Conservation (phyloP, 1,139 yeast species). For the Zygoascus meyerae region DNA sequence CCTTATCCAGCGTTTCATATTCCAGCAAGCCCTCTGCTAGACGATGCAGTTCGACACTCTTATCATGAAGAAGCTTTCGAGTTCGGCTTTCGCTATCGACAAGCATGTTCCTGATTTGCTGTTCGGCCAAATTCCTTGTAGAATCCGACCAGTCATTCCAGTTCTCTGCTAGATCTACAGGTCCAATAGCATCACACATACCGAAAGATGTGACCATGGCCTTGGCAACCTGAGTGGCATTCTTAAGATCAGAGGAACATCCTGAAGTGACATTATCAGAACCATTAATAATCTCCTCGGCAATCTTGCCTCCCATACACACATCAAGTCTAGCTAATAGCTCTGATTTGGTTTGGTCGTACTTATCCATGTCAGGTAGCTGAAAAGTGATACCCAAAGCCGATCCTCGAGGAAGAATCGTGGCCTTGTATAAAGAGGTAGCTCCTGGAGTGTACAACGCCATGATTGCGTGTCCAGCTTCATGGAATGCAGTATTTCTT, state of each 20-base stretch:
- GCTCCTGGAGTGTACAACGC: constrained; percentile 96
- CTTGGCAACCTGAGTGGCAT: constrained; percentile 88
- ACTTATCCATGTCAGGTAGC: constrained; percentile 97
- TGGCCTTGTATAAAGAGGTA: constrained; percentile 91
- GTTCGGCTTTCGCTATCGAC: constrained; percentile 77
- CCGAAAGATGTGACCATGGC: constrained; percentile 97
- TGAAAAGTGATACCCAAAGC: constrained; percentile 97
- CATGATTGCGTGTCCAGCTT: constrained; percentile 98
- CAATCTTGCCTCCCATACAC: constrained; percentile 98
- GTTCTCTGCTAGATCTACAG: constrained; percentile 72
- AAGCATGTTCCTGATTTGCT: constrained; percentile 74
- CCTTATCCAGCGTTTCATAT: constrained; percentile 88
- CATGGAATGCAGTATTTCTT: constrained; percentile 93
- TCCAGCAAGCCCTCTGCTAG: constrained; percentile 91
- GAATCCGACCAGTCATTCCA: constrained; percentile 95
- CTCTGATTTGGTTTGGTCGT: constrained; percentile 83
- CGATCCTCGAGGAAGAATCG: constrained; percentile 92
- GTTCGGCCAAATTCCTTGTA: constrained; percentile 83
- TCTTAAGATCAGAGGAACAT: constrained; percentile 83
- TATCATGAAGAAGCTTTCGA: constrained; percentile 56
- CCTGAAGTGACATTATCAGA: constrained; percentile 91
- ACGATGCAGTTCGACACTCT: constrained; percentile 67
- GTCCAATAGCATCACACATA: constrained; percentile 92
- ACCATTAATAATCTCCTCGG: constrained; percentile 91
- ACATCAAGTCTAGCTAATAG: constrained; percentile 90